Evolutionary conservation across 108 stramenopile genomes (phyloP).

Genomic region (Conticribra weissflogii): DNA sequence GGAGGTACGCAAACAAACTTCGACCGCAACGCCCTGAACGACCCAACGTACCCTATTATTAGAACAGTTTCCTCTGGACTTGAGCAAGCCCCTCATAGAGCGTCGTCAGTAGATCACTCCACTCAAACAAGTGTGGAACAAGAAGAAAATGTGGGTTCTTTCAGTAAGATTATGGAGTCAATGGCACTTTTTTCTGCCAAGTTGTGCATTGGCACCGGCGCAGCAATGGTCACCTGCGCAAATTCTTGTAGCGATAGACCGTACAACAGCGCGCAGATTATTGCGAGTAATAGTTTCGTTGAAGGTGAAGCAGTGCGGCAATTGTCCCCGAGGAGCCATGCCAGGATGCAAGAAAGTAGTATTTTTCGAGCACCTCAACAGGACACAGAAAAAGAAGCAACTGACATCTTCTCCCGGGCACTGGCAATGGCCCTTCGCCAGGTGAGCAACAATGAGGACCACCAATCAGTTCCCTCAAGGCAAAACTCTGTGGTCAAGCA

Average conservation of each 20-base stretch:
- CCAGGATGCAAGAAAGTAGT: background rate
- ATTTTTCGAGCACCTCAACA: constrained; percentile 3
- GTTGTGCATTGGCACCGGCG: constrained; percentile 28
- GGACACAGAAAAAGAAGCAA: constrained; percentile 2
- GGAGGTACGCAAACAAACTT: background rate
- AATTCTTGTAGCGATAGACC: constrained; percentile 31
- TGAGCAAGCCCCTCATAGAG: background rate
- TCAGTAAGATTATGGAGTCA: constrained; percentile 27
- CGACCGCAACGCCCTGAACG: background rate
- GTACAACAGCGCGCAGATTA: background rate
- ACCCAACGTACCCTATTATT: background rate
- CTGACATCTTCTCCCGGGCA: constrained; percentile 5
- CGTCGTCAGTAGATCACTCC: constrained; percentile 1
- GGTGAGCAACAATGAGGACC: background rate
- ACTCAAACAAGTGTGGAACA: background rate
- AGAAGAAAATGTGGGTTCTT: constrained; percentile 9
- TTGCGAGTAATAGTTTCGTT: constrained; percentile 7
- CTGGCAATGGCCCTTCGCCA: constrained; percentile 12
- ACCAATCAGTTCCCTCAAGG: background rate
- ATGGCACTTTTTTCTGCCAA: constrained; percentile 24
- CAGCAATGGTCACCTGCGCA: constrained; percentile 25
- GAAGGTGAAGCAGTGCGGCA: constrained; percentile 5
- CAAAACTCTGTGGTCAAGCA: background rate
- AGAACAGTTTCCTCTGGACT: constrained; percentile 5
- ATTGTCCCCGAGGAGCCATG: background rate